phyloP scores from a whole-genome alignment of 2,329 filamentous ascomycete genomes.

The Cordyceps farinosa region DNA sequence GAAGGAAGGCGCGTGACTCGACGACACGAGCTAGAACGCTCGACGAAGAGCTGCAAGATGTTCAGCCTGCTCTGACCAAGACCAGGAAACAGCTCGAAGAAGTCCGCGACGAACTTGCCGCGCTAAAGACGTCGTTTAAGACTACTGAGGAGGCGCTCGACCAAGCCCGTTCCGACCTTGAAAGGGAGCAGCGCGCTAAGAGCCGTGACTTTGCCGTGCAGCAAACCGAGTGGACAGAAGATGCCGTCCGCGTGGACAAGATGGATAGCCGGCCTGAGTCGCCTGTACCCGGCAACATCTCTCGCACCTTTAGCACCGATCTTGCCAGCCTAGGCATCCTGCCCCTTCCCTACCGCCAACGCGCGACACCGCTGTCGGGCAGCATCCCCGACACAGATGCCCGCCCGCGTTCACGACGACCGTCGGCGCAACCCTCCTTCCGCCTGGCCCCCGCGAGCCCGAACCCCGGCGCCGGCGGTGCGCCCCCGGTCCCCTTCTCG shows the following conservation, averaged over 20 bases:
- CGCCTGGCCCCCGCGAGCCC: slow-evolving; percentile 31
- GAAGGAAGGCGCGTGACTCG: slow-evolving; percentile 85
- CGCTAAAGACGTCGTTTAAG: slow-evolving; percentile 62
- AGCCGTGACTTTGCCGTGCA: slow-evolving; percentile 31
- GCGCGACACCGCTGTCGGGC: slow-evolving; percentile 45
- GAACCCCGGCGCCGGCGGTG: slow-evolving; percentile 37
- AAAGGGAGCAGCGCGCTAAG: slow-evolving; percentile 41
- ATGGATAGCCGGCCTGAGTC: slow-evolving; percentile 50
- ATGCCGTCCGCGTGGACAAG: slow-evolving; percentile 41
- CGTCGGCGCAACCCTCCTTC: slow-evolving; percentile 44
- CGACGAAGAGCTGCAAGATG: slow-evolving; percentile 79
- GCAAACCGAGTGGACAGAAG: slow-evolving; percentile 50
- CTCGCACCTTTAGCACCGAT: slow-evolving; percentile 54
- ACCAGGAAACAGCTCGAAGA: slow-evolving; percentile 61
- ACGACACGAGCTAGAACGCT: slow-evolving; percentile 61
- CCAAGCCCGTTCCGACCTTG: slow-evolving; percentile 49
- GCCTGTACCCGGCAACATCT: slow-evolving; percentile 44
- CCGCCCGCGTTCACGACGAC: slow-evolving; percentile 39
- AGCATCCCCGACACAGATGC: slow-evolving; percentile 38
- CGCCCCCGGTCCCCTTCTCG: slow-evolving; percentile 41
- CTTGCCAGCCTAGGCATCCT: slow-evolving; percentile 40
- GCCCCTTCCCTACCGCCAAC: slow-evolving; percentile 31
- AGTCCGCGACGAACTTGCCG: slow-evolving; percentile 56
- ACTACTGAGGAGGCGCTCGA: slow-evolving; percentile 62
- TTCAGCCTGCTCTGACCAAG: slow-evolving; percentile 59